phyloP scores from a whole-genome alignment of 2,329 filamentous ascomycete genomes.

The Diaporthe australafricana region DNA sequence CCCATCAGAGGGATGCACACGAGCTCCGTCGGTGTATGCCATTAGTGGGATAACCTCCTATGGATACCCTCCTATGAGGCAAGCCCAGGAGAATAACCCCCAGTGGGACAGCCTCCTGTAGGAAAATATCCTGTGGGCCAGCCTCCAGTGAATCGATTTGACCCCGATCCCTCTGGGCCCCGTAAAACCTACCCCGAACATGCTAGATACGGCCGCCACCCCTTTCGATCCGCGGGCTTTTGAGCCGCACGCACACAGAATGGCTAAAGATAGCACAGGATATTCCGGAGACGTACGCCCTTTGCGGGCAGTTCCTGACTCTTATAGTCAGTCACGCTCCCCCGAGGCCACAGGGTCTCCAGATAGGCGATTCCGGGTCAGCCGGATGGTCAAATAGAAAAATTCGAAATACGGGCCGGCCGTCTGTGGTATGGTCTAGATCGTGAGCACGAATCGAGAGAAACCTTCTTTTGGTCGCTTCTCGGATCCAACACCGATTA shows the following conservation, averaged over 20 bases:
- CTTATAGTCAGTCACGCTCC: constrained; percentile 7
- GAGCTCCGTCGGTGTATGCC: constrained; percentile 14
- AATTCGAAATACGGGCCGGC: background rate
- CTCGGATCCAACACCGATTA: constrained; percentile 3
- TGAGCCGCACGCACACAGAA: constrained; percentile 12
- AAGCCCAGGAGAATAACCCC: no score
- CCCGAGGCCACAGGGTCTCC: constrained; percentile 10
- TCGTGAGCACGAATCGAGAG: constrained; percentile 6
- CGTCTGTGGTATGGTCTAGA: background rate
- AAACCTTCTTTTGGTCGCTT: background rate
- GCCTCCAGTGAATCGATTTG: no score
- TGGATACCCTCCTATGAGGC: no score
- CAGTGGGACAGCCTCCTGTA: no score
- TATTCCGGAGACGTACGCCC: background rate
- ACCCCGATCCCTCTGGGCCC: no score
- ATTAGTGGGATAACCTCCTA: no score
- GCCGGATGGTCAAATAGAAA: background rate
- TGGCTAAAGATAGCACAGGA: constrained; percentile 20
- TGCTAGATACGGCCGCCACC: background rate
- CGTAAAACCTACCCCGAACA: background rate
- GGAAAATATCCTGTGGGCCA: no score
- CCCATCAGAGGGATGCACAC: constrained; percentile 19
- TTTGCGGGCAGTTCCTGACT: constrained; percentile 11
- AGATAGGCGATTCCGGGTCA: background rate
- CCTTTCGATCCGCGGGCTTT: background rate